Base-by-base conservation (phyloP, 768 basidiomycete genomes). In the Kondoa malvinella region DNA sequence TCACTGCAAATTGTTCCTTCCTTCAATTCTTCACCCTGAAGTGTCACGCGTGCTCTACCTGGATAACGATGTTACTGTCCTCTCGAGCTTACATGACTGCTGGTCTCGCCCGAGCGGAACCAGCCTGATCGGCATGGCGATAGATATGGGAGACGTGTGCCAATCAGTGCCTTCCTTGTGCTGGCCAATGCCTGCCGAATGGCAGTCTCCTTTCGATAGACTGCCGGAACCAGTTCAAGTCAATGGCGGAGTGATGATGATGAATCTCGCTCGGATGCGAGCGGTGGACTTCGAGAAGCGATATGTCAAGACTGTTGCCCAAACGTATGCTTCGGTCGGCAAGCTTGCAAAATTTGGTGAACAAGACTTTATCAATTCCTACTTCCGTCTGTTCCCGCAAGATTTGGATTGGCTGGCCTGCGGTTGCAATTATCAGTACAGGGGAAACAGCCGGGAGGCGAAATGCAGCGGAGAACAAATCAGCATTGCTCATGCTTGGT, bases 81-180 rank as follows among this genome's bases (percentile, higher is more conserved):
- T 65, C 15, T 64, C 62, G 16, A 67, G 68, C 66, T 60, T 72
- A 27, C 34, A 67, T 2, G n/a, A 34, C 0, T 72, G 71, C 67
- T 72, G 68, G 67, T 56, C 17, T 25, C 14, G 25, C 3, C 66
- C 69, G 21, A 17, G 8, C 8, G 4, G 12, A 8, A 40, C 31
- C 27, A 67, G 67, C 26, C 67, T 71, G 58, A 56, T 72, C 31
- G 67, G 67, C 26, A 72, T 72, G 71, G 65, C 59, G 4, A 66
- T 70, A 65, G 71, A 72, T 67, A 72, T 72, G 71, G 71, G 71
- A 57, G 71, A 72, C 66, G 65, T 66, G 21, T 72, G 71, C 40
- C 67, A 69, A 34, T 32, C 57, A 27, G 56, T n/a, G 2, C 71
- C 71, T 1, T 57, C 68, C 56, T 32, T 25, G 3, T 72, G 71